These are phyloP conservation scores for Adiantum capillusveneris DNA, from an alignment of 75 land plant genomes.

Conservation along the genomic window DNA sequence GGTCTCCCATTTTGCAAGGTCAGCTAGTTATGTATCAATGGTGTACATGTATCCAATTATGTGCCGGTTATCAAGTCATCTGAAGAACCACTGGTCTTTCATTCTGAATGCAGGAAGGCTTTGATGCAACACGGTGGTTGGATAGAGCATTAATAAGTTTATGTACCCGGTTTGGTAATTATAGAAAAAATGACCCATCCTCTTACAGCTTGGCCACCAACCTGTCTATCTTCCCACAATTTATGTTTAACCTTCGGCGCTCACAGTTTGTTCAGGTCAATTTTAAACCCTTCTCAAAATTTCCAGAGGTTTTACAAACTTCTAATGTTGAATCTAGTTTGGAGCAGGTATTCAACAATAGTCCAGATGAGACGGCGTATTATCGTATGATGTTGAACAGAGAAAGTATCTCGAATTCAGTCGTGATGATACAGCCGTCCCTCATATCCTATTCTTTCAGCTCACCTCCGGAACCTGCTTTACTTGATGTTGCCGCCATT, in stretches of 20 bases:
- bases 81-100: too few species aligned
- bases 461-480: conserved; percentile 75
- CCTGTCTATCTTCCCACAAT: conserved; percentile 90
- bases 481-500: conserved; percentile 92
- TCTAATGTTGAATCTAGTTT: background rate
- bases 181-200: conserved; percentile 68
- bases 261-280: conserved; percentile 93
- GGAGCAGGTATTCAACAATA: conserved; percentile 86
- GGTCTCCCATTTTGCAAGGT: too few species aligned
- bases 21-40: too few species aligned
- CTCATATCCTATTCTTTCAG: conserved; percentile 85
- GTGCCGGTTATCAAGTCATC: too few species aligned
- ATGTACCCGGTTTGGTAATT: conserved; percentile 86
- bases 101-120: conserved; percentile 51
- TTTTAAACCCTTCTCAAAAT: background rate
- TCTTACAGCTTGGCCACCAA: conserved; percentile 77
- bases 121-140: conserved; percentile 92
- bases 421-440: conserved; percentile 98
- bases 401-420: conserved; percentile 84
- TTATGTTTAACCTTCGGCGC: conserved; percentile 84
- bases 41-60: too few species aligned
- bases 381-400: conserved; percentile 82
- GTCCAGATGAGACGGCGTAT: conserved; percentile 99
- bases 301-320: background rate
- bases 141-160: conserved; percentile 78